A percentile compares a stretch with the other conserved stretches of the same genome.
phyloP scores from a whole-genome alignment of 1,284 basidiomycete genomes.

The Cutaneotrichosporon cutaneum region DNA sequence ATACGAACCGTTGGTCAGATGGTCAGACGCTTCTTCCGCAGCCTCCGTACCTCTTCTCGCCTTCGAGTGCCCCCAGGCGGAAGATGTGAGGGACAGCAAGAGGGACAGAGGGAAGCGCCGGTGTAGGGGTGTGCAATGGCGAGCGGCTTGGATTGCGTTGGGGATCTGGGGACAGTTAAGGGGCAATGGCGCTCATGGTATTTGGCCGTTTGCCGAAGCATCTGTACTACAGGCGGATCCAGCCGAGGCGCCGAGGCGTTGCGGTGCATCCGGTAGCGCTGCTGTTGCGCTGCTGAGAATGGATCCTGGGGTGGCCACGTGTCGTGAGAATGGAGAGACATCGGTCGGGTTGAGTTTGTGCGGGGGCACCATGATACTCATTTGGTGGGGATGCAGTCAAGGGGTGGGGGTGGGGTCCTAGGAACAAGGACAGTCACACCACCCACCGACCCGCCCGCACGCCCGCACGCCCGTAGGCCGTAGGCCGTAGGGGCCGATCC shows the following conservation, averaged over 20 bases:
- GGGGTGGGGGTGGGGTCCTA: neutral
- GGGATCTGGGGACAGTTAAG: neutral
- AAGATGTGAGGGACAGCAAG: too few relatives aligned
- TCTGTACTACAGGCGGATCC: neutral
- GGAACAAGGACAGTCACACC: neutral
- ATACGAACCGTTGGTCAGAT: neutral
- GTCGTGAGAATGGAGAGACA: neutral
- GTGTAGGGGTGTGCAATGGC: neutral
- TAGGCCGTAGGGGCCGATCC: slow-evolving; percentile 1
- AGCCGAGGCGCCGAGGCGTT: neutral
- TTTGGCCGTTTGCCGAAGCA: slow-evolving; percentile 1
- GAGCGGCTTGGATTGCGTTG: neutral
- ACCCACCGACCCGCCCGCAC: neutral
- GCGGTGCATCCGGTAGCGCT: too few relatives aligned
- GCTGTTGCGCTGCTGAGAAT: too few relatives aligned
- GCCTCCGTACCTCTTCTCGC: neutral
- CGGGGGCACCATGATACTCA: neutral
- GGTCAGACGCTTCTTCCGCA: neutral
- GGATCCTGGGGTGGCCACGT: neutral
- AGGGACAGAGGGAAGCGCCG: neutral
- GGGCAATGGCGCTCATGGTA: neutral
- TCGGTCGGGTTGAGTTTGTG: neutral
- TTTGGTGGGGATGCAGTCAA: neutral
- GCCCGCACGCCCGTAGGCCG: too few relatives aligned
- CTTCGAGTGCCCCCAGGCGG: too few relatives aligned